phyloP scores from a whole-genome alignment of 1,284 basidiomycete species.

The Fomitopsis betulina region DNA sequence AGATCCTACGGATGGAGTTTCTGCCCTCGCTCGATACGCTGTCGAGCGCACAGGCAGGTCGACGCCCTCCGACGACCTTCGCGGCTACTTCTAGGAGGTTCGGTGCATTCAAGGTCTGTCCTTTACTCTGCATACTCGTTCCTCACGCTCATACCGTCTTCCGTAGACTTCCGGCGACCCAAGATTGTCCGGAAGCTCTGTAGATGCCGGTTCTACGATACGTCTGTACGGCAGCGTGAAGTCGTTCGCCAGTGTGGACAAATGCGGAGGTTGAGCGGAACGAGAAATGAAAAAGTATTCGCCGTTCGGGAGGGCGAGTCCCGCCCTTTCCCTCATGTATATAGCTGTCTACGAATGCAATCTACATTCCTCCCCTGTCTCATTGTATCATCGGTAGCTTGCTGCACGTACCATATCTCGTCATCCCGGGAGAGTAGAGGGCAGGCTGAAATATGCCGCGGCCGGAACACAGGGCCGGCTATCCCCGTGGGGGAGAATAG shows the following conservation, averaged over 20 bases:
- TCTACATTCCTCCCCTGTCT: neutral
- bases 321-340: neutral
- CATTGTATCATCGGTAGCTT: neutral
- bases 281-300: neutral
- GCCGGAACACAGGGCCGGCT: conserved; percentile 1
- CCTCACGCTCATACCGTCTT: no score
- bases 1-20: no score
- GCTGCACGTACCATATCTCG: neutral
- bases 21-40: no score
- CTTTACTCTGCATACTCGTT: no score
- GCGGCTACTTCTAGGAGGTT: no score
- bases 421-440: neutral
- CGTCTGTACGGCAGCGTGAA: neutral
- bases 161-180: neutral
- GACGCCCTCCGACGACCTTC: no score
- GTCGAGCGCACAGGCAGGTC: no score
- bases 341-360: no score
- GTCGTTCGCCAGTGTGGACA: neutral
- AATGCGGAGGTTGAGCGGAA: conserved; percentile 2
- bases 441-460: neutral
- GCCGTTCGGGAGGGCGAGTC: neutral
- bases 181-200: neutral
- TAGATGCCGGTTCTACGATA: neutral
- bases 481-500: conserved; percentile 1
- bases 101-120: no score